phyloP scores from a whole-genome alignment of 2,329 filamentous ascomycete genomes.

The Apiospora malaysiana region DNA sequence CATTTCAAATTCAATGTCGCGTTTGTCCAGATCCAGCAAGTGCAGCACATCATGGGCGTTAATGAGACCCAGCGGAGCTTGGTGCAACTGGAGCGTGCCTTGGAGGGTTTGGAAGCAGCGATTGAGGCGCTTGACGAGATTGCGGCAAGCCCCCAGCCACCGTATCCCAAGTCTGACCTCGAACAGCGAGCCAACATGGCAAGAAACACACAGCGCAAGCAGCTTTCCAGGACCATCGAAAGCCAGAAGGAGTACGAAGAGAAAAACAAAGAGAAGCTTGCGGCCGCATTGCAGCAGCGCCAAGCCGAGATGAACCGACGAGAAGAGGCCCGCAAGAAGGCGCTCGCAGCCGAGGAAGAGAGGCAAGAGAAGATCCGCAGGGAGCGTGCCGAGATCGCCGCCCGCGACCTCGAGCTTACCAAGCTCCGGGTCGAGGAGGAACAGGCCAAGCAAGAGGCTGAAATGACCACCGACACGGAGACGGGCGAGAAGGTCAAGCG shows the following conservation, averaged over 20 bases:
- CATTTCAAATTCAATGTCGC: slow-evolving; percentile 98
- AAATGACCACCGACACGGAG: slow-evolving; percentile 81
- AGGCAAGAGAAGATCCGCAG: slow-evolving; percentile 82
- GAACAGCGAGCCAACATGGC: slow-evolving; percentile 98
- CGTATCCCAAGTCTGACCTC: slow-evolving; percentile 88
- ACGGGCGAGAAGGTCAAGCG: slow-evolving; percentile 82
- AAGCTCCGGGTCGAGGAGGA: slow-evolving; percentile 76
- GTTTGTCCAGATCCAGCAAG: slow-evolving; percentile 95
- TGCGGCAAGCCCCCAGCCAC: slow-evolving; percentile 68
- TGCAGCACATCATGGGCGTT: slow-evolving; percentile 77
- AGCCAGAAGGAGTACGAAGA: slow-evolving; percentile 91
- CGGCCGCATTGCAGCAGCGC: slow-evolving; percentile 78
- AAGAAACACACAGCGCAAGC: slow-evolving; percentile 89
- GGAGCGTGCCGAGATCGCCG: slow-evolving; percentile 81
- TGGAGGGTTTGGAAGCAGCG: slow-evolving; percentile 81
- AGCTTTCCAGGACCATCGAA: slow-evolving; percentile 84
- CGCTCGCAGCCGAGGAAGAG: slow-evolving; percentile 73
- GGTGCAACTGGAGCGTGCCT: slow-evolving; percentile 80
- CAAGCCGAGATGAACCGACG: slow-evolving; percentile 80
- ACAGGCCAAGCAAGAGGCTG: slow-evolving; percentile 70
- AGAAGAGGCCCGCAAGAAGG: slow-evolving; percentile 75
- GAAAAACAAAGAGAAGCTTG: slow-evolving; percentile 87
- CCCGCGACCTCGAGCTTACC: slow-evolving; percentile 75
- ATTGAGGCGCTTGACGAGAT: slow-evolving; percentile 75
- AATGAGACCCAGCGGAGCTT: slow-evolving; percentile 79